Base-by-base conservation (phyloP, 2,329 filamentous ascomycete genomes). In the Verticillium albo-atrum region DNA sequence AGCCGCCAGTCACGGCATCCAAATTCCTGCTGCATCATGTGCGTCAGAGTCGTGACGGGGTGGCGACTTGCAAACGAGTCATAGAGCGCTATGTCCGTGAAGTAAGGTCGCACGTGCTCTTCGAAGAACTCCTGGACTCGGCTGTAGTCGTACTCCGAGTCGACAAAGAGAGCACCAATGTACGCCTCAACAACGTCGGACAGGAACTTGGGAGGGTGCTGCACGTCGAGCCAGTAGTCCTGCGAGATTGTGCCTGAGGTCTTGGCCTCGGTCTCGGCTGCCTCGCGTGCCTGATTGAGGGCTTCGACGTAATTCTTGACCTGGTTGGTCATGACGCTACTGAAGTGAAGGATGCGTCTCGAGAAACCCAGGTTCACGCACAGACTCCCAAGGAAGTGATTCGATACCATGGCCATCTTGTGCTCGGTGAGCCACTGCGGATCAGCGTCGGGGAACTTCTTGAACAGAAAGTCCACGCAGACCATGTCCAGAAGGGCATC, bases 361-460 rank as follows among this genome's bases (percentile, higher is more conserved):
- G 97, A 87, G 58, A 98, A 89, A 1, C 84, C 88, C 0, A 98
- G 82, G 54, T 85, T 82, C 3, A 96, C 91, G 61, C 89, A 89
- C 3, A 98, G 79, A 20, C 88, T 91, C 1, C 90, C 92, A 1
- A 97, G 82, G 69, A 98, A 99, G 62, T 93, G 92, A 76, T 99
- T 99, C 57, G 91, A 95, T 0, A 95, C 93, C 91, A 99, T 97
- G n/a, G 93, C 92, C 88, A 96, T 97, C 76, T 98, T 98, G 80
- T 98, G 94, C 74, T 98, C 95, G 0, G 95, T 98, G 61, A 99
- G 80, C 94, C 94, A 98, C 71, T 98, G 93, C 0, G 95, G 94
- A 68, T 97, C 92, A 60, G 89, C 90, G 56, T 85, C 78, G 0
- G 92, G 92, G 66, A 90, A 92, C 3, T 79, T 81, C 65, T 87